A percentile compares a stretch with the other conserved stretches of the same genome.
phyloP scores from a whole-genome alignment of 306 rosid species.

The Mucuna pruriens region DNA sequence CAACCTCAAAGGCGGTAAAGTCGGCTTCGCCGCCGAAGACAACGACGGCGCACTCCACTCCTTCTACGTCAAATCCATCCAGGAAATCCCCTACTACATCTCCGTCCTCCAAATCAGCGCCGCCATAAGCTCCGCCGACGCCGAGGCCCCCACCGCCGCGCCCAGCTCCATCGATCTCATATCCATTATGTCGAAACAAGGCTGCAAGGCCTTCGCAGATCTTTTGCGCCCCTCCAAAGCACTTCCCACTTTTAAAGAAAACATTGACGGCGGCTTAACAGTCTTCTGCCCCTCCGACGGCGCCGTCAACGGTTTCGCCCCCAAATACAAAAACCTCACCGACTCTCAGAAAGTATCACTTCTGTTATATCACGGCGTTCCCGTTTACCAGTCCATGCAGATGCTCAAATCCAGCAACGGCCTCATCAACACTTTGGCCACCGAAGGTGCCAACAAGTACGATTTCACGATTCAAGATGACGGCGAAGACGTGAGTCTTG shows the following conservation, averaged over 20 bases:
- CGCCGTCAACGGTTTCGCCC: slow-evolving; percentile 56
- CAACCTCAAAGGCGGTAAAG: slow-evolving; percentile 75
- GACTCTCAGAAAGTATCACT: slow-evolving; percentile 61
- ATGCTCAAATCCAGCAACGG: slow-evolving; percentile 84
- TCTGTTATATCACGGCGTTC: slow-evolving; percentile 73
- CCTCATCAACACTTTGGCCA: slow-evolving; percentile 79
- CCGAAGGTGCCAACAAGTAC: slow-evolving; percentile 75
- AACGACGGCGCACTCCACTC: slow-evolving; percentile 62
- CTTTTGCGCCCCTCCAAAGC: slow-evolving; percentile 63
- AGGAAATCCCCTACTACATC: slow-evolving; percentile 73
- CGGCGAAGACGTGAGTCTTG: slow-evolving; percentile 76
- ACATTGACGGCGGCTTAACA: slow-evolving; percentile 79
- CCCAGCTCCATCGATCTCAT: slow-evolving; percentile 73
- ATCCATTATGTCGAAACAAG: slow-evolving; percentile 69
- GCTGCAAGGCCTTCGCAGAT: slow-evolving; percentile 85
- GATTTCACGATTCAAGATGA: slow-evolving; percentile 80
- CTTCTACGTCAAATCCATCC: slow-evolving; percentile 67
- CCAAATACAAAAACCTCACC: slow-evolving; percentile 78
- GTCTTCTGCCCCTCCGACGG: slow-evolving; percentile 87
- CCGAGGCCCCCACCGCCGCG: slow-evolving; percentile 82
- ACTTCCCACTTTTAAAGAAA: slow-evolving; percentile 54
- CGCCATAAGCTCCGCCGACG: slow-evolving; percentile 78
- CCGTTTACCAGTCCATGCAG: slow-evolving; percentile 76
- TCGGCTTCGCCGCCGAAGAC: slow-evolving; percentile 76
- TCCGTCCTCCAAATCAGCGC: slow-evolving; percentile 81